These are phyloP conservation scores for Aspergillus fijiensis DNA, from an alignment of 2,329 filamentous ascomycete species.

Conservation along the genomic window DNA sequence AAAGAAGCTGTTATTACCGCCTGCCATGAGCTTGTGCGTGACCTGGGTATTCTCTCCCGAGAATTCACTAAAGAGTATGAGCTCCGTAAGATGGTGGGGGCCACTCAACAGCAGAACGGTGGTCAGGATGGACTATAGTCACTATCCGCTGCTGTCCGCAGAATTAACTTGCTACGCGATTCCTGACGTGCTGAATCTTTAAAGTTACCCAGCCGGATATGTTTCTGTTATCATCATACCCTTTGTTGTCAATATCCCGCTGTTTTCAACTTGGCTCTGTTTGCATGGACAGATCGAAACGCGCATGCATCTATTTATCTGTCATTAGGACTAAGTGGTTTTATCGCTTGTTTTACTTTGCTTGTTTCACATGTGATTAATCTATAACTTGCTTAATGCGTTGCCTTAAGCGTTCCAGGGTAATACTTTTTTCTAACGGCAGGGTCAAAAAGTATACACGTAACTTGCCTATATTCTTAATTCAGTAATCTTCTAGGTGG, in stretches of 20 bases:
- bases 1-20: slow-evolving; percentile 80
- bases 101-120: slow-evolving; percentile 47
- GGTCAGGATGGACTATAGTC: slow-evolving; percentile 25
- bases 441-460: too few species aligned
- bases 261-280: not conserved
- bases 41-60: slow-evolving; percentile 75
- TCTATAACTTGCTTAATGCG: too few species aligned
- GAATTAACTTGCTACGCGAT: not conserved
- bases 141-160: not conserved
- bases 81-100: slow-evolving; percentile 77
- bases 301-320: not conserved
- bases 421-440: too few species aligned
- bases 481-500: too few species aligned
- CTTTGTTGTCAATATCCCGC: slow-evolving; percentile 6
- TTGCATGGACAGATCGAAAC: not conserved
- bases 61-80: slow-evolving; percentile 94
- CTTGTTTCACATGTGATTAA: not conserved
- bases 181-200: slow-evolving; percentile 7
- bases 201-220: slow-evolving; percentile 25
- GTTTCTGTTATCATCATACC: slow-evolving; percentile 13
- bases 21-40: slow-evolving; percentile 77
- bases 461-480: too few species aligned
- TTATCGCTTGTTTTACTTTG: not conserved
- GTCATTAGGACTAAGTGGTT: not conserved
- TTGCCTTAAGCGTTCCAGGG: too few species aligned